phyloP scores from a whole-genome alignment of 805 yeast genomes.

The Hanseniaspora occidentalis region DNA sequence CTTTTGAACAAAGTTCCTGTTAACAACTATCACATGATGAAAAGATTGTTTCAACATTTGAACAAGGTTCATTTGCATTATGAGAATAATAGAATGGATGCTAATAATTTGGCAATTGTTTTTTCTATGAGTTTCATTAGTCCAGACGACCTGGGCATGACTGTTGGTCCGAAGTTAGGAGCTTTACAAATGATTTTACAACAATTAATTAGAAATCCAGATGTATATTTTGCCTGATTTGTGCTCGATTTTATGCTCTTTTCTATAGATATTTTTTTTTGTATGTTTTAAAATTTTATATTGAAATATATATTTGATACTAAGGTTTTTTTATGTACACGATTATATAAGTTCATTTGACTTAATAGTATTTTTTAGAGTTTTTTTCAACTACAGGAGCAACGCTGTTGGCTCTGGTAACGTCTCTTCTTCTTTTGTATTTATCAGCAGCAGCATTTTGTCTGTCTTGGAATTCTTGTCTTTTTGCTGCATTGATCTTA shows the following conservation, averaged over 20 bases:
- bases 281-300: too few species aligned
- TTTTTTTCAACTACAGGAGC: not conserved
- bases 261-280: too few species aligned
- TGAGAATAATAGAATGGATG: constrained; percentile 70
- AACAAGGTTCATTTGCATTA: constrained; percentile 53
- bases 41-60: constrained; percentile 57
- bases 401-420: not conserved
- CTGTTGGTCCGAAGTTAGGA: constrained; percentile 40
- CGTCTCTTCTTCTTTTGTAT: not conserved
- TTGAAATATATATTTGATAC: too few species aligned
- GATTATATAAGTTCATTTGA: too few species aligned
- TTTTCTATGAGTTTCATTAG: constrained; percentile 53
- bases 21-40: constrained; percentile 55
- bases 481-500: constrained; percentile 1
- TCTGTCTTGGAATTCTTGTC: constrained; percentile 1
- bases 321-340: too few species aligned
- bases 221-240: constrained; percentile 18
- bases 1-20: constrained; percentile 40
- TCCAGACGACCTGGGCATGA: constrained; percentile 29
- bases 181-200: constrained; percentile 41
- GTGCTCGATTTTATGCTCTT: too few species aligned
- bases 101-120: constrained; percentile 83
- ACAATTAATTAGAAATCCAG: constrained; percentile 32
- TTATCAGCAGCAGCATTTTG: not conserved
- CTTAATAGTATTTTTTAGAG: not conserved